Evolutionary conservation across 345 rosid species (phyloP).

Genomic region (Diplotaxis tenuifolia): DNA sequence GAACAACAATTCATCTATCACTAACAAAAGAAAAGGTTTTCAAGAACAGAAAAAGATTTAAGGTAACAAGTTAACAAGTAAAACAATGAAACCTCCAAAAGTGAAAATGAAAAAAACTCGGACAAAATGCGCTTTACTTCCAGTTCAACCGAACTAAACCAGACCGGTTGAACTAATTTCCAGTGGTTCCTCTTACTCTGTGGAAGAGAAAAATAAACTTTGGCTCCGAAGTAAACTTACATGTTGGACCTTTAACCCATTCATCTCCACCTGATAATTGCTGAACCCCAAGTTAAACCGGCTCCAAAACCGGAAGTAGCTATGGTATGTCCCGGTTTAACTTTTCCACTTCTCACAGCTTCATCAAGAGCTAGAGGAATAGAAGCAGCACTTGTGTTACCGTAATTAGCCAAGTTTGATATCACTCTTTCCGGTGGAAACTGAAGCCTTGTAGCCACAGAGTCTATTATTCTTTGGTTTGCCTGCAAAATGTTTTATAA

Average conservation of each 20-base stretch:
- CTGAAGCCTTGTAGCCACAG: constrained; percentile 74
- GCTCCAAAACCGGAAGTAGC: constrained; percentile 93
- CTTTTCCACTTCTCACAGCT: constrained; percentile 82
- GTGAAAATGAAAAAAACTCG: constrained; percentile 12
- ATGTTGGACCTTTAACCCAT: neutral
- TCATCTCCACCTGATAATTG: constrained; percentile 81
- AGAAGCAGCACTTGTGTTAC: constrained; percentile 92
- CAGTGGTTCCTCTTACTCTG: constrained; percentile 21
- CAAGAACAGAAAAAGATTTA: neutral
- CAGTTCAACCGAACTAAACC: constrained; percentile 17
- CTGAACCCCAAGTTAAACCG: constrained; percentile 96
- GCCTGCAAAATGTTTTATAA: constrained; percentile 54
- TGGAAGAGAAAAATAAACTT: constrained; percentile 7
- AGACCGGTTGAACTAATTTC: constrained; percentile 10
- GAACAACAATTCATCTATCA: neutral
- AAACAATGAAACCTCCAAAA: constrained; percentile 19
- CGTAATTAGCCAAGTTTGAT: constrained; percentile 82
- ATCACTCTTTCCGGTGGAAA: constrained; percentile 79
- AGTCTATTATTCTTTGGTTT: constrained; percentile 90
- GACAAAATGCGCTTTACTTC: constrained; percentile 28
- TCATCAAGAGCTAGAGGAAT: constrained; percentile 94
- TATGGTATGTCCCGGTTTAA: constrained; percentile 70
- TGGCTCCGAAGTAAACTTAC: constrained; percentile 22
- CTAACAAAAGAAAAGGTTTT: neutral
- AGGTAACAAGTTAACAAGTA: constrained; percentile 13